A percentile compares a stretch with the other conserved stretches of the same genome.
Conservation (phyloP, 352 stramenopile species). For the Pythium guiyangense region DNA sequence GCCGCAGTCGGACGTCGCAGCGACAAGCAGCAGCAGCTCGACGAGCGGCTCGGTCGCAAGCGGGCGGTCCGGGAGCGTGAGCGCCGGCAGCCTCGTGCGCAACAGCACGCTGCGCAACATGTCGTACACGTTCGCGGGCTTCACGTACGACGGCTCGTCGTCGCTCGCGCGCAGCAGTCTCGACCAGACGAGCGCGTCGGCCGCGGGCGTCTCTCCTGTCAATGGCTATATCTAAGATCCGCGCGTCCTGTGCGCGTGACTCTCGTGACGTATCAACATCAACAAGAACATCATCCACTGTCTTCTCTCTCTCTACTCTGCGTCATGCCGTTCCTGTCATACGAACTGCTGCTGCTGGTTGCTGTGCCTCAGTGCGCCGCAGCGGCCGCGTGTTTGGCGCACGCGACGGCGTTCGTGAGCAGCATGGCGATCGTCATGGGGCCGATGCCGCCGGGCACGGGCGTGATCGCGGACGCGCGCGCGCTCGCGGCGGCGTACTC, state of each 20-base stretch:
- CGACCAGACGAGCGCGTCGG: slow-evolving; percentile 15
- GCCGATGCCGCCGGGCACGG: slow-evolving; percentile 95
- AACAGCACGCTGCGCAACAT: slow-evolving; percentile 74
- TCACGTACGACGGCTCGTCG: slow-evolving; percentile 78
- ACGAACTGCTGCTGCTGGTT: background rate
- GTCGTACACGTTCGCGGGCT: slow-evolving; percentile 83
- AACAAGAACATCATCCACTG: background rate
- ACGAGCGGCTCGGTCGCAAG: slow-evolving; percentile 9
- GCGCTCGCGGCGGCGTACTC: slow-evolving; percentile 87
- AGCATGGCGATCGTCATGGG: slow-evolving; percentile 98
- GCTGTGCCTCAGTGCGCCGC: background rate
- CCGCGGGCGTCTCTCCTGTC: slow-evolving; percentile 8
- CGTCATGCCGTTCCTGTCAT: background rate
- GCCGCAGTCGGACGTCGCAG: slow-evolving; percentile 21
- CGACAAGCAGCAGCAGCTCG: slow-evolving; percentile 7
- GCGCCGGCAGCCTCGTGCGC: slow-evolving; percentile 29
- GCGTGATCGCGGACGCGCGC: slow-evolving; percentile 94
- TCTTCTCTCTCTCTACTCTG: slow-evolving; percentile 1
- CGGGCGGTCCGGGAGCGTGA: slow-evolving; percentile 14
- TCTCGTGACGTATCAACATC: slow-evolving; percentile 4
- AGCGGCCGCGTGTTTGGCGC: slow-evolving; percentile 37
- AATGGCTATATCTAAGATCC: slow-evolving; percentile 23
- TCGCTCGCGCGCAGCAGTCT: slow-evolving; percentile 40
- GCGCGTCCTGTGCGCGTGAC: background rate
- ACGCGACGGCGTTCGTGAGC: slow-evolving; percentile 78